Conservation (phyloP, 176 grass and related monocot genomes). For the Triticum aestivum region IWGSC_CS_RefSeq_v2.1 NC_057799.1:442673644-442674143, state of each 20-base stretch:
- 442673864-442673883: constrained; percentile 1
- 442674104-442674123: constrained; percentile 62
- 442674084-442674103: constrained; percentile 64
- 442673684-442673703: constrained; percentile 12
- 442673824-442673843: constrained; percentile 84
- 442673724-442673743: constrained; percentile 84
- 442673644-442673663: constrained; percentile 2
- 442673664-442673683: constrained; percentile 3
- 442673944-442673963: neutral
- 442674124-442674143: constrained; percentile 72
- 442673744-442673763: constrained; percentile 89
- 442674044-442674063: constrained; percentile 58
- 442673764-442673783: constrained; percentile 68
- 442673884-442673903: constrained; percentile 3
- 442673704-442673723: constrained; percentile 22
- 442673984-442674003: neutral
- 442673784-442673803: constrained; percentile 81
- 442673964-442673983: neutral
- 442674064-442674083: constrained; percentile 87
- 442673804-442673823: constrained; percentile 64
- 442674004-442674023: neutral
- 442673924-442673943: constrained; percentile 6
- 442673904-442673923: neutral
- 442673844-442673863: constrained; percentile 73
- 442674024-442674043: constrained; percentile 4